These are phyloP conservation scores for Plenodomus tracheiphilus DNA, from an alignment of 2,329 filamentous ascomycete genomes.

Conservation along the genomic window DNA sequence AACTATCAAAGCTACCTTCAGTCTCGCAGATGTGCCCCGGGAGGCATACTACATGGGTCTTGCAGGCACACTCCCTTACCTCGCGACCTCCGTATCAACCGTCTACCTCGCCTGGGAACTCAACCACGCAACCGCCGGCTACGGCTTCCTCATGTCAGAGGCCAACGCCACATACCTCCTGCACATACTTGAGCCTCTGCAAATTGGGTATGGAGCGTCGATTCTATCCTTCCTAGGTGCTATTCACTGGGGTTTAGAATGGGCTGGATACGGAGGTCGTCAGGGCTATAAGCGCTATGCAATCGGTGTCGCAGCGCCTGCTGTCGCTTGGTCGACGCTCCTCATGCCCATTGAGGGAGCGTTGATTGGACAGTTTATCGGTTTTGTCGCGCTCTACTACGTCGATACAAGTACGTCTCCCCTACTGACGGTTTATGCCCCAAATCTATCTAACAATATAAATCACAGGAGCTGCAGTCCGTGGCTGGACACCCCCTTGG, in stretches of 20 bases:
- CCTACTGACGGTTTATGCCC: not conserved
- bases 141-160: constrained; percentile 66
- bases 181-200: constrained; percentile 78
- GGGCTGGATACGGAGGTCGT: constrained; percentile 66
- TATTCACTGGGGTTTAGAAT: constrained; percentile 92
- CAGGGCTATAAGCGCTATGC: constrained; percentile 80
- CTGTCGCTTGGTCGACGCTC: constrained; percentile 87
- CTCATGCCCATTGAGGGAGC: constrained; percentile 83
- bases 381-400: constrained; percentile 86
- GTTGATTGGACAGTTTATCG: constrained; percentile 80
- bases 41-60: constrained; percentile 55
- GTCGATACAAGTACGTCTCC: constrained; percentile 60
- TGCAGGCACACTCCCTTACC: constrained; percentile 64
- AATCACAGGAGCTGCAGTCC: constrained; percentile 60
- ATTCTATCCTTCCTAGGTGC: constrained; percentile 94
- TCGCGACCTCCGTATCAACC: constrained; percentile 80
- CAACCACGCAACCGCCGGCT: constrained; percentile 67
- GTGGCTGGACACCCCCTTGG: constrained; percentile 82
- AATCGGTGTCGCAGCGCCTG: constrained; percentile 78
- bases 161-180: constrained; percentile 74
- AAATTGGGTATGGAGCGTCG: constrained; percentile 88
- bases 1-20: constrained; percentile 55
- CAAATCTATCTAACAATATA: not conserved
- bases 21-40: constrained; percentile 49
- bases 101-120: constrained; percentile 82